These are phyloP conservation scores for Spathaspora arborariae DNA, from an alignment of 805 yeast species.

Conservation along the genomic window DNA sequence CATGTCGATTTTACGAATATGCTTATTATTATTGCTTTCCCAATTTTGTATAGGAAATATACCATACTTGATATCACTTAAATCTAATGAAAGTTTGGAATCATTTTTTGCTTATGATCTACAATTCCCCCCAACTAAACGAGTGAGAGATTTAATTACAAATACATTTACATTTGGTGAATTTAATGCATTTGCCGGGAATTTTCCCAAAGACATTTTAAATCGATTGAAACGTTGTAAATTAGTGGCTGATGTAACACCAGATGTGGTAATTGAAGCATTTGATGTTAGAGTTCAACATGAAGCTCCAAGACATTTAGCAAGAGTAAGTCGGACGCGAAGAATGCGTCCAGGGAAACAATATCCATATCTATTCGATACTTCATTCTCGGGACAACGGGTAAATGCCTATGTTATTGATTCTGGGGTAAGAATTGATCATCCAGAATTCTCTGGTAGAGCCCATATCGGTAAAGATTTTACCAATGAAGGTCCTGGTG, in stretches of 20 bases:
- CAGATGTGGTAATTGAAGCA: slow-evolving; percentile 60
- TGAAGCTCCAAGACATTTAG: slow-evolving; percentile 63
- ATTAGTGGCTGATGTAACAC: slow-evolving; percentile 62
- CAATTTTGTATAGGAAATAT: background rate
- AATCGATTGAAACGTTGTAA: slow-evolving; percentile 54
- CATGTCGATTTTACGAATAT: background rate
- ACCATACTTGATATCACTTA: slow-evolving; percentile 49
- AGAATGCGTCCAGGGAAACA: slow-evolving; percentile 11
- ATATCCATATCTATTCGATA: slow-evolving; percentile 47
- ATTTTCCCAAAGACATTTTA: slow-evolving; percentile 46
- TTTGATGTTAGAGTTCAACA: slow-evolving; percentile 42
- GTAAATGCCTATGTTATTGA: slow-evolving; percentile 80
- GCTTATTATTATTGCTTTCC: background rate
- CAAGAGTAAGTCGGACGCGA: slow-evolving; percentile 53
- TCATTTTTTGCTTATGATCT: slow-evolving; percentile 45
- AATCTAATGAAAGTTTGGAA: slow-evolving; percentile 46
- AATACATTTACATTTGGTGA: slow-evolving; percentile 62
- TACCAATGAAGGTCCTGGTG: slow-evolving; percentile 56
- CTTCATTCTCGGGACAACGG: slow-evolving; percentile 46
- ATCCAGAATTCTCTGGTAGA: slow-evolving; percentile 63
- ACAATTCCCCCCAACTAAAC: slow-evolving; percentile 29
- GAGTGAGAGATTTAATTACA: slow-evolving; percentile 45
- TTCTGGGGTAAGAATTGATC: slow-evolving; percentile 66
- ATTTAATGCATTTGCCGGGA: slow-evolving; percentile 68
- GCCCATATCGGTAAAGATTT: slow-evolving; percentile 59